These are phyloP conservation scores for Vigna unguiculata DNA, from an alignment of 306 rosid genomes.

Conservation along the genomic window DNA sequence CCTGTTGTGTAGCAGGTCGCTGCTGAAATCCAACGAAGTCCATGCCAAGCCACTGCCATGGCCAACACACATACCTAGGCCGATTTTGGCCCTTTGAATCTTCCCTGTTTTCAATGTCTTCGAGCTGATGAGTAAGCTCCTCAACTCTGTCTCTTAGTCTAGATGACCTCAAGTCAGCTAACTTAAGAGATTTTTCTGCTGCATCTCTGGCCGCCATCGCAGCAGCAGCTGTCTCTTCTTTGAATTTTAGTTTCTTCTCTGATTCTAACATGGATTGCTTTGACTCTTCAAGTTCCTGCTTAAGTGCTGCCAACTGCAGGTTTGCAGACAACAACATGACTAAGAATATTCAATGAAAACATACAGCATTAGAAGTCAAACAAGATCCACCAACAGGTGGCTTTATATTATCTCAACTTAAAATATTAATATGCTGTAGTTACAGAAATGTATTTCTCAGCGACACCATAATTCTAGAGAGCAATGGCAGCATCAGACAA, in stretches of 20 bases:
- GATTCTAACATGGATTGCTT: constrained; percentile 78
- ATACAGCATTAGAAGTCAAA: neutral
- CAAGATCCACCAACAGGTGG: neutral
- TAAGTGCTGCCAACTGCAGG: constrained; percentile 76
- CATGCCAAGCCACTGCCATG: constrained; percentile 98
- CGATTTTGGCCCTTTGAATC: constrained; percentile 64
- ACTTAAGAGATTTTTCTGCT: constrained; percentile 87
- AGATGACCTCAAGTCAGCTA: constrained; percentile 89
- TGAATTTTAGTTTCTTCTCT: constrained; percentile 88
- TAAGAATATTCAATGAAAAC: constrained; percentile 38
- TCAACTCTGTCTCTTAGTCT: constrained; percentile 92
- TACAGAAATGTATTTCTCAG: constrained; percentile 24
- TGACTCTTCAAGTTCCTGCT: constrained; percentile 92
- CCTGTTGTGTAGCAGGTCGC: constrained; percentile 60
- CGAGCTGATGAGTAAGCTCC: constrained; percentile 92
- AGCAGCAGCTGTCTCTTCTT: constrained; percentile 95
- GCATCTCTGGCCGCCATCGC: constrained; percentile 99
- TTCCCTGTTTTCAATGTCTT: constrained; percentile 83
- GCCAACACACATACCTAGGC: constrained; percentile 98
- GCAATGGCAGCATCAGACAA: constrained; percentile 19
- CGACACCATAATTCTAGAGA: constrained; percentile 7
- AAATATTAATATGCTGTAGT: constrained; percentile 29
- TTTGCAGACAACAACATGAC: constrained; percentile 41
- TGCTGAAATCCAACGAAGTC: constrained; percentile 80
- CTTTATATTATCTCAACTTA: constrained; percentile 18